Conservation (phyloP, 2,329 filamentous ascomycete species). For the Verticillium tricorpus region DNA sequence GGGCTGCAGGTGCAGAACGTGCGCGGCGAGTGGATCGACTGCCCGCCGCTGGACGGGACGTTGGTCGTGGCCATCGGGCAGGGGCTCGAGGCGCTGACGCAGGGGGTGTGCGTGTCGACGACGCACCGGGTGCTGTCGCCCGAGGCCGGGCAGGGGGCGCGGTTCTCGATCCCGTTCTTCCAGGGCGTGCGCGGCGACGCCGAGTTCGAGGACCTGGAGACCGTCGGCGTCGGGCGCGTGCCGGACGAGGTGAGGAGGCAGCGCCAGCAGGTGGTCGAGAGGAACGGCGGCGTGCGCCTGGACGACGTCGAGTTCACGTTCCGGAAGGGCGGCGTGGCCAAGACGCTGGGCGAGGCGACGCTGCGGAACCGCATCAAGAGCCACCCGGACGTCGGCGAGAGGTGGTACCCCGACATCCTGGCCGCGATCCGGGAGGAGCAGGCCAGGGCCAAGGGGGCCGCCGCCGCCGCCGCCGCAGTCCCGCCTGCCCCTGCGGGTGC, state of each 20-base stretch:
- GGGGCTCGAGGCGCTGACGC: conserved; percentile 79
- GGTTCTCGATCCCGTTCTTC: conserved; percentile 83
- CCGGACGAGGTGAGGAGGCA: conserved; percentile 60
- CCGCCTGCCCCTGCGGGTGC: conserved; percentile 9
- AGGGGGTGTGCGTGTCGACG: conserved; percentile 75
- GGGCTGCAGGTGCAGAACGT: conserved; percentile 83
- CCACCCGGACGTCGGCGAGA: conserved; percentile 80
- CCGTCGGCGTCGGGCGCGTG: conserved; percentile 49
- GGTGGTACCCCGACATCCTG: conserved; percentile 68
- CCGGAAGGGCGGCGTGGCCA: conserved; percentile 60
- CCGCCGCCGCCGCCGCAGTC: conserved; percentile 14
- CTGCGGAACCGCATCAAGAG: conserved; percentile 81
- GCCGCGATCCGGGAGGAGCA: conserved; percentile 55
- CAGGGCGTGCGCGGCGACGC: conserved; percentile 79
- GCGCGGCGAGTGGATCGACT: conserved; percentile 75
- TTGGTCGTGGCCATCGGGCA: conserved; percentile 86
- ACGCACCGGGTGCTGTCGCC: conserved; percentile 82
- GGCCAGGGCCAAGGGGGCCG: conserved; percentile 31
- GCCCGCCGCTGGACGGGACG: conserved; percentile 68
- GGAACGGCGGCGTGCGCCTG: conserved; percentile 49
- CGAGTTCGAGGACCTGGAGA: conserved; percentile 71
- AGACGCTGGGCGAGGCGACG: conserved; percentile 75
- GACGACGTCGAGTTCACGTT: conserved; percentile 89
- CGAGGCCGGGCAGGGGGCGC: conserved; percentile 60
- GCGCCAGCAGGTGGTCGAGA: conserved; percentile 53